Evolutionary conservation across 352 stramenopile genomes (phyloP), one percentile per base, ranked within the genome.

Genomic region (Hyaloperonospora brassicae): DNA sequence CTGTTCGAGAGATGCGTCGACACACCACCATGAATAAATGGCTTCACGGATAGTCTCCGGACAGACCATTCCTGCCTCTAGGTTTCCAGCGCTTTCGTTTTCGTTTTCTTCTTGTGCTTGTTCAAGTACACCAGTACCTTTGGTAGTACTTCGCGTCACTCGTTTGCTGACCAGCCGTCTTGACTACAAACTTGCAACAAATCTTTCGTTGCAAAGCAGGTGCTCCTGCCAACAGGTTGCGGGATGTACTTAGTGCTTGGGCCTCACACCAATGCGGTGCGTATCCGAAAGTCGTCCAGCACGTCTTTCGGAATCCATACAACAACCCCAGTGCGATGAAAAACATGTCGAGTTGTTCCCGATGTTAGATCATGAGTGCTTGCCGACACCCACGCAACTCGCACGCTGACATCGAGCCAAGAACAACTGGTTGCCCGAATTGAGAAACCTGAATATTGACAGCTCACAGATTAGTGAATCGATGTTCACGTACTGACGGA

Each of bases 201-300:
- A 72, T 99, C 97, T 17, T 77, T 99, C 95, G 73, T 99, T 97
- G 34, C 94, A 65, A 11, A 99, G 70, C 12, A 86, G 72, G 66
- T 99, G 97, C 45, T 89, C 85, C 46, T 87, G 49, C 96, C 96
- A 35, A 93, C 81, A 51, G 93, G 87, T 76, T 99, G 96, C 7
- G 96, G 96, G 50, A 97, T 96, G 71, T 99, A 98, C 64, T 99
- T 98, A n/a, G 96, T 98, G 57, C 84, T 98, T 24, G 85, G 96
- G 10, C 97, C 97, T 96, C 97, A 99, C 47, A 99, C 95, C 41
- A 98, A 69, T 14, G 93, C 95, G 64, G 97, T 98, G 64, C 17
- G 17, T 17, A 17, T 17, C 17, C 98, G 98, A 66, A 98, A 98
- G 63, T 98, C 96, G 59, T 95, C 86, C 5, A 96, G 68, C 79